Conservation (phyloP, 2,329 filamentous ascomycete genomes). For the Ophiognomonia clavigignenti-juglandacearum region DNA sequence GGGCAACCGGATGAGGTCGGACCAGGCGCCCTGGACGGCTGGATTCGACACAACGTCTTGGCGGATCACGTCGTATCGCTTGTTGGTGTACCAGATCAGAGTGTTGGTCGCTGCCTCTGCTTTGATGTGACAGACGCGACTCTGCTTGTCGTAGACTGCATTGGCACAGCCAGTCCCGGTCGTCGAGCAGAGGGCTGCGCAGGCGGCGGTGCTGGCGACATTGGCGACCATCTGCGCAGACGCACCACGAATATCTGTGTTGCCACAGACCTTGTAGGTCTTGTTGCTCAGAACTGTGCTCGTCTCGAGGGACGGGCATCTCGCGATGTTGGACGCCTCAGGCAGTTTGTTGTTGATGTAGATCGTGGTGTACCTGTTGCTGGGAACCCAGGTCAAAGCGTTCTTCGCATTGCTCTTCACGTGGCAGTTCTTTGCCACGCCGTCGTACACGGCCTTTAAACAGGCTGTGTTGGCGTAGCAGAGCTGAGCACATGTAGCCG, state of each 20-base stretch:
- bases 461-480: constrained; percentile 2
- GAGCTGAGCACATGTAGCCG: constrained; percentile 4
- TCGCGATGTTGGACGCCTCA: constrained; percentile 2
- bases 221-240: constrained; percentile 2
- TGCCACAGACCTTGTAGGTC: constrained; percentile 2
- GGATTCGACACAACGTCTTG: constrained; percentile 14
- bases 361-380: background rate
- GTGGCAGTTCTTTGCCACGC: constrained; percentile 2
- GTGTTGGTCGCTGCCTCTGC: constrained; percentile 7
- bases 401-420: constrained; percentile 4
- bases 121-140: constrained; percentile 4
- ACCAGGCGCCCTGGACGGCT: constrained; percentile 20
- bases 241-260: constrained; percentile 2
- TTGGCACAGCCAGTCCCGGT: background rate
- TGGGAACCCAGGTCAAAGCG: constrained; percentile 4
- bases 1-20: constrained; percentile 21
- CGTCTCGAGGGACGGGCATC: constrained; percentile 4
- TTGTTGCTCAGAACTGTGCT: background rate
- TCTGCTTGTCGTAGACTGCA: constrained; percentile 1
- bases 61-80: constrained; percentile 6
- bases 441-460: constrained; percentile 8
- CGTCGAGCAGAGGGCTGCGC: constrained; percentile 3
- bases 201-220: constrained; percentile 2
- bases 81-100: constrained; percentile 6
- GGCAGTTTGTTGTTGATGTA: constrained; percentile 8